These are phyloP conservation scores for sweet orange (Citrus sinensis) DNA, from an alignment of 345 rosid genomes.

Conservation along the genomic window DVS_A1.0 CM039165.1:34215001-34215500, in stretches of 20 bases:
- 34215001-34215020: constrained; percentile 78
- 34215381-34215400: no score
- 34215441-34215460: no score
- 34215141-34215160: neutral
- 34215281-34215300: neutral
- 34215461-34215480: no score
- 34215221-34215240: neutral
- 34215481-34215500: no score
- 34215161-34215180: neutral
- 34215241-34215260: neutral
- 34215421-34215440: no score
- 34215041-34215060: constrained; percentile 84
- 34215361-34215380: no score
- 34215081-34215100: constrained; percentile 95
- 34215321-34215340: neutral
- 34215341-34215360: no score
- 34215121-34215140: neutral
- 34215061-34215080: constrained; percentile 66
- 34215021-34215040: constrained; percentile 76
- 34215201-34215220: neutral
- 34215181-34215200: neutral
- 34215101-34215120: constrained; percentile 40
- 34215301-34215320: neutral
- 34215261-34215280: neutral
- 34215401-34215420: no score